Base-by-base conservation (phyloP, 2,329 filamentous ascomycete genomes). In the Westerdykella ornata region DNA sequence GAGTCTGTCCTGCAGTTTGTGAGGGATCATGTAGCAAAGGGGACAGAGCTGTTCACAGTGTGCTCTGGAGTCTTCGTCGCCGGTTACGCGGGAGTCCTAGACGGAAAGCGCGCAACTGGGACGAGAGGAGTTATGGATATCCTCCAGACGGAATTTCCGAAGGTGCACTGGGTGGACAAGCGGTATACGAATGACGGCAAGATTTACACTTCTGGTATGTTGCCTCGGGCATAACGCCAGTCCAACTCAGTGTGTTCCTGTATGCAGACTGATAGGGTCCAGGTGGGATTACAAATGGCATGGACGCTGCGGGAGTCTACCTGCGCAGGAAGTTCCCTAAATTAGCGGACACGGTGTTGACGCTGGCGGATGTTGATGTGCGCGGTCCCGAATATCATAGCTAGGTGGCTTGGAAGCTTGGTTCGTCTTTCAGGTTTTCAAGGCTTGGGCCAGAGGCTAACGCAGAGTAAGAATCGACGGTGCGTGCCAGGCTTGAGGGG, bases 311-410 rank as follows among this genome's bases (percentile, higher is more conserved):
- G 1, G 52, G 39, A 11, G 42, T 40, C 22, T 55, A 55, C 39
- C 38, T 55, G 22, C 29, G 37, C 16, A 16, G 52, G 4, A 5
- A 51, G 39, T 32, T 53, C 52, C 15, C 53, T 44, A 0, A 51
- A n/a, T 41, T 68, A 4, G 56, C 62, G 5, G 59, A 68, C 16
- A 51, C 54, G 1, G 56, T 68, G 17, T 56, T 63, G 29, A 45
- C 45, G 13, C 53, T 63, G 45, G 64, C 65, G 5, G 66, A 68
- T 38, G 53, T 68, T 1, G 49, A 51, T 2, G 49, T 53, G 5
- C 50, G 62, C 5, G 15, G 38, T 1, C 29, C 49, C 22, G 44
- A 57, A 14, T 68, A 67, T 14, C 9, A 36, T n/a, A 19, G 30
- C 14, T 7, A 33, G 30, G 13, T 33, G 12, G 30, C n/a, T 15